Percentiles rank a stretch among this genome's conserved stretches.
phyloP scores from a whole-genome alignment of 805 yeast genomes.

The Sugiyamaella valdiviana region DNA sequence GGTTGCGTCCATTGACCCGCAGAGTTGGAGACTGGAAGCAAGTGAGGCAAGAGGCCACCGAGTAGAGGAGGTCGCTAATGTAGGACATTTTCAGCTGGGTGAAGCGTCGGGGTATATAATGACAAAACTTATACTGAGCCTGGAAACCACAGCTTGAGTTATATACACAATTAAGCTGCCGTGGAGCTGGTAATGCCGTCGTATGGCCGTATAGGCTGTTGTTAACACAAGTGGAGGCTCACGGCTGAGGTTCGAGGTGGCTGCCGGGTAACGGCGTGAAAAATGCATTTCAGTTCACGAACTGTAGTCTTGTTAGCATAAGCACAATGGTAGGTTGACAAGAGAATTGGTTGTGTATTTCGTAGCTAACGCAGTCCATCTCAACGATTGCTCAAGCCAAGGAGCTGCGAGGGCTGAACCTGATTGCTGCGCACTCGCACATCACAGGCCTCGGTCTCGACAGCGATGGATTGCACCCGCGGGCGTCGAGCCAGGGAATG shows the following conservation, averaged over 20 bases:
- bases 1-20: slow-evolving; percentile 53
- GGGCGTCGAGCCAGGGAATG: slow-evolving; percentile 84
- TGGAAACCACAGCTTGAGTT: too few species aligned
- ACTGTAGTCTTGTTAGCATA: too few species aligned
- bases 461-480: slow-evolving; percentile 71
- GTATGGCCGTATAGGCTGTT: too few species aligned
- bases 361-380: not conserved
- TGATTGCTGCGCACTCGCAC: slow-evolving; percentile 97
- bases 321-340: too few species aligned
- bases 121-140: too few species aligned
- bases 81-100: slow-evolving; percentile 14
- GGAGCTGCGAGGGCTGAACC: slow-evolving; percentile 57
- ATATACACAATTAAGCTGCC: too few species aligned
- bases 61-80: slow-evolving; percentile 25
- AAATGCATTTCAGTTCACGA: too few species aligned
- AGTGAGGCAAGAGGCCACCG: slow-evolving; percentile 32
- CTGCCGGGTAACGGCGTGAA: too few species aligned
- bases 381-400: slow-evolving; percentile 36
- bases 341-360: not conserved
- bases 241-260: too few species aligned
- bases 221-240: too few species aligned
- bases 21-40: slow-evolving; percentile 49
- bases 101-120: not conserved
- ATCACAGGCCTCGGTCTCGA: slow-evolving; percentile 96
- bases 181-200: too few species aligned